Evolutionary conservation across 1,284 basidiomycete species (phyloP), one percentile per base, ranked within the genome.

Genomic region (Meira miltonrushii): DNA sequence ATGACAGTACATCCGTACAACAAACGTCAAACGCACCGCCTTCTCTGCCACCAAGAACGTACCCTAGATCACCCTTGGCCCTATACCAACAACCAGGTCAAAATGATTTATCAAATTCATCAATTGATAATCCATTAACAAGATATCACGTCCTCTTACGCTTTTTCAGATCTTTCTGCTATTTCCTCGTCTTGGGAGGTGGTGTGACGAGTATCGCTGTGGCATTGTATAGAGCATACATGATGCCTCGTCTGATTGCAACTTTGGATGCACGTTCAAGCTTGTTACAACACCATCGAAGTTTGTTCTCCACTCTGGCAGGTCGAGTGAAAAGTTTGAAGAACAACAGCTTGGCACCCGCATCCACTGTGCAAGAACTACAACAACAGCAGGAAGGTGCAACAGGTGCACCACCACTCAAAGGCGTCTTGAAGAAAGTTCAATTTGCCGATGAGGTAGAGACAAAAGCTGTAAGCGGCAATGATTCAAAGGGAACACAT

Each of bases 121-220:
- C 12, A 23, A 17, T 23, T 10, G 62, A 57, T n/a, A 64, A 10
- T 62, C 63, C 15, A 55, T 62, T 39, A 59, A 65, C 65, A 21
- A 62, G 74, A 23, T 76, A 76, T 50, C 62, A 75, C 33, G 70
- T 69, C n/a, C 51, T 76, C n/a, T 50, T 76, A 33, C 54, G 58
- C 9, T 76, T 72, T 54, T 75, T 75, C 58, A 62, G 69, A 13
- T 63, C 65, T 3, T 56, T 76, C 39, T 69, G 70, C 60, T 66
- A 55, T 52, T 54, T 71, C 44, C 62, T 74, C 55, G 67, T 74
- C 64, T 54, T 77, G 44, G 64, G 71, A n/a, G 74, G 74, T 48
- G 70, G 68, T 10, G 37, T 63, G 10, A 62, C 73, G 2, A 71
- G 68, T 2, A 38, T 75, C 10, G 28, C 62, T 17, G 73, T 77